A percentile compares a stretch with the other conserved stretches of the same genome.
Conservation (phyloP, 768 basidiomycete species). For the Mycena alexandri region DNA sequence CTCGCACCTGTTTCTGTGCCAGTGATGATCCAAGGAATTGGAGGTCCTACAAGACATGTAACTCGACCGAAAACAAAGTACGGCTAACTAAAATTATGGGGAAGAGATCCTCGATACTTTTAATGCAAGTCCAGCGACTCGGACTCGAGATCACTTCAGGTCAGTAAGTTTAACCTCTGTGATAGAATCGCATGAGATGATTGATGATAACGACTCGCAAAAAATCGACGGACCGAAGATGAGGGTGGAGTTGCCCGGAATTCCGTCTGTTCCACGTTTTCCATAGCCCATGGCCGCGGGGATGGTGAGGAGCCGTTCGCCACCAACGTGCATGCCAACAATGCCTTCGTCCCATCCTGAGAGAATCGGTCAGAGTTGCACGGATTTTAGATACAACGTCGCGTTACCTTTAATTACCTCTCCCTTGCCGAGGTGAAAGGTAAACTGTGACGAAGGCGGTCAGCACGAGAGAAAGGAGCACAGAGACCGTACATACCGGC, state of each 20-base stretch:
- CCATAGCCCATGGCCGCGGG: slow-evolving; percentile 84
- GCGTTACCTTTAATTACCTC: slow-evolving; percentile 89
- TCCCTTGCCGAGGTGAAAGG: slow-evolving; percentile 84
- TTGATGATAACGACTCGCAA: not conserved
- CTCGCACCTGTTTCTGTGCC: too few species aligned
- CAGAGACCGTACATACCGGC: slow-evolving; percentile 67
- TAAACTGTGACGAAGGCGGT: slow-evolving; percentile 60
- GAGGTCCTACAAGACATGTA: not conserved
- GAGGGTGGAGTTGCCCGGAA: slow-evolving; percentile 86
- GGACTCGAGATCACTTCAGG: slow-evolving; percentile 64
- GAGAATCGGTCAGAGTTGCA: slow-evolving; percentile 12
- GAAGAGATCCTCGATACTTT: slow-evolving; percentile 37
- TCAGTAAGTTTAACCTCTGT: slow-evolving; percentile 80
- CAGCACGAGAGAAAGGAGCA: slow-evolving; percentile 8
- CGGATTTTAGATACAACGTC: slow-evolving; percentile 27
- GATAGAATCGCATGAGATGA: slow-evolving; percentile 1
- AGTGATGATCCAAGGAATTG: too few species aligned
- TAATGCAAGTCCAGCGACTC: slow-evolving; percentile 1
- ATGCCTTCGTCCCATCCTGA: slow-evolving; percentile 93
- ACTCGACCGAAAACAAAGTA: slow-evolving; percentile 22
- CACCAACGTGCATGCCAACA: slow-evolving; percentile 91
- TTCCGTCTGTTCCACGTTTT: slow-evolving; percentile 64
- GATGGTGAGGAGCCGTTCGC: slow-evolving; percentile 85
- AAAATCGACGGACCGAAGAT: slow-evolving; percentile 72
- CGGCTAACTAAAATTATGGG: slow-evolving; percentile 35